Conservation (phyloP, 257 asterid species). For the Forsythia suspensa region DNA sequence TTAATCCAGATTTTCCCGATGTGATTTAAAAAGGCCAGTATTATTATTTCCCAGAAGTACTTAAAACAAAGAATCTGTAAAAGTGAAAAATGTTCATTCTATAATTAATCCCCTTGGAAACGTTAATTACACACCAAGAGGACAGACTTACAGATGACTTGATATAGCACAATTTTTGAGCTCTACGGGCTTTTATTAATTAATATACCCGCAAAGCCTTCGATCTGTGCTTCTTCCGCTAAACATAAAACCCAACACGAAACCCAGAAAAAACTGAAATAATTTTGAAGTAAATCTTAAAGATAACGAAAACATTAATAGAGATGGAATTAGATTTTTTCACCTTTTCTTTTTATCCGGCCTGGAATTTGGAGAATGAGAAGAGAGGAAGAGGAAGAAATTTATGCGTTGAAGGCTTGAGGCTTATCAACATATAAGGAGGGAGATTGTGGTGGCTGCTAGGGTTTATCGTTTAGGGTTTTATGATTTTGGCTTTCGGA, state of each 20-base stretch:
- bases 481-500: not conserved
- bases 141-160: constrained; percentile 1
- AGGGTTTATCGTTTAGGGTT: not conserved
- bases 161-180: constrained; percentile 1
- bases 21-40: not conserved
- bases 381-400: not conserved
- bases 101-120: constrained; percentile 26
- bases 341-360: not conserved
- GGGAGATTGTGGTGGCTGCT: not conserved
- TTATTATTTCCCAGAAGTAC: not conserved
- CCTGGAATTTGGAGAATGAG: not conserved
- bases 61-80: not conserved
- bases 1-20: not conserved
- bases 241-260: not conserved
- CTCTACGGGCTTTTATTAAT: not conserved
- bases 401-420: not conserved
- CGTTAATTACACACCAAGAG: constrained; percentile 14
- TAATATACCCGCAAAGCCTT: constrained; percentile 1
- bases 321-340: not conserved
- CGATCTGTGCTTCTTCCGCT: not conserved
- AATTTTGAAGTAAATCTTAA: not conserved
- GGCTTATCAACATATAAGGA: not conserved
- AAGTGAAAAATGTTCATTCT: constrained; percentile 22
- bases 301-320: not conserved
- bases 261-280: not conserved